Evolutionary conservation across 345 rosid species (phyloP).

Genomic region (Diplotaxis tenuifolia): DNA sequence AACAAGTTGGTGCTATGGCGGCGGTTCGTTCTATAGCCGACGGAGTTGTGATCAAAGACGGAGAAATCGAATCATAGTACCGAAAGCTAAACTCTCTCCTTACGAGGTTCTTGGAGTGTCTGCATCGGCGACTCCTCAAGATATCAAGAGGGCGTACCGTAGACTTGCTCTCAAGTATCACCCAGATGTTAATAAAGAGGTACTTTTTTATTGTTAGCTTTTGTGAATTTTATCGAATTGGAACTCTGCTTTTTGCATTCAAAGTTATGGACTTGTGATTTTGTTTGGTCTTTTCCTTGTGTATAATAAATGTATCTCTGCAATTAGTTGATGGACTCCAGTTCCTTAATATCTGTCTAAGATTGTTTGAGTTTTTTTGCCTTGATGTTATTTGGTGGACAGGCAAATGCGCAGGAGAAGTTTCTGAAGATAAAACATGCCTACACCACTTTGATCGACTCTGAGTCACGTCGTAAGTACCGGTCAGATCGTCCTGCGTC

Average conservation of each 20-base stretch:
- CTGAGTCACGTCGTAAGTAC: slow-evolving; percentile 60
- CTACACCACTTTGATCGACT: slow-evolving; percentile 58
- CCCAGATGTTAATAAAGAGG: slow-evolving; percentile 96
- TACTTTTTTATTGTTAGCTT: slow-evolving; percentile 10
- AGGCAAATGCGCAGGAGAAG: slow-evolving; percentile 76
- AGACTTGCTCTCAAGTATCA: slow-evolving; percentile 92
- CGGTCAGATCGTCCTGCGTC: slow-evolving; percentile 49
- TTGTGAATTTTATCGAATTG: neutral
- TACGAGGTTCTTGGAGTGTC: slow-evolving; percentile 81
- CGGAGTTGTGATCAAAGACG: slow-evolving; percentile 14
- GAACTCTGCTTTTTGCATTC: neutral
- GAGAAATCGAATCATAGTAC: slow-evolving; percentile 30
- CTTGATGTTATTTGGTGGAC: slow-evolving; percentile 22
- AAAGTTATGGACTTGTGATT: neutral
- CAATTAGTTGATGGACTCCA: no score
- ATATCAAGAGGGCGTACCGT: slow-evolving; percentile 90
- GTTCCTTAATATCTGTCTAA: neutral
- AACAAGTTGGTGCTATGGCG: slow-evolving; percentile 41
- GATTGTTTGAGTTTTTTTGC: neutral
- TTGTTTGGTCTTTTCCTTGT: neutral
- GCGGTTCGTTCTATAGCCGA: slow-evolving; percentile 17
- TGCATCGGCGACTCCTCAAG: slow-evolving; percentile 67
- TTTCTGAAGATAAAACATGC: slow-evolving; percentile 51
- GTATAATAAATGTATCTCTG: neutral
- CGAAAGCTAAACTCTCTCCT: slow-evolving; percentile 76